phyloP scores from a whole-genome alignment of 192 early-diverging fungal species.

The Backusella macrospora region DNA sequence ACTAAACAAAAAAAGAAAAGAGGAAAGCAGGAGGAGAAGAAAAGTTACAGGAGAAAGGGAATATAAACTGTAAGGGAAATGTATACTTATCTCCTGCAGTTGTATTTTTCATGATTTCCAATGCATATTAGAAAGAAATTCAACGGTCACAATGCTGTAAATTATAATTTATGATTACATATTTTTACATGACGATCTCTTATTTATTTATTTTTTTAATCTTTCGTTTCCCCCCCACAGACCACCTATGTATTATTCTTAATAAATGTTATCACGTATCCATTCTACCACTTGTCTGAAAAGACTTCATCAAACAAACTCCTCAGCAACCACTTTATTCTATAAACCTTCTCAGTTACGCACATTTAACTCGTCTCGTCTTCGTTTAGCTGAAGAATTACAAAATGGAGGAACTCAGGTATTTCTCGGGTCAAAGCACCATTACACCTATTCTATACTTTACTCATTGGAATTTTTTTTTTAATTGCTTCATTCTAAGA shows the following conservation, averaged over 20 bases:
- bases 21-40: too few relatives aligned
- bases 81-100: too few relatives aligned
- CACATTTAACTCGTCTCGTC: not conserved
- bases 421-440: not conserved
- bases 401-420: not conserved
- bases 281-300: not conserved
- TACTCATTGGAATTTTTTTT: not conserved
- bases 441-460: not conserved
- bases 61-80: too few relatives aligned
- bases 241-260: not conserved
- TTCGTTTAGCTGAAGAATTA: slow-evolving; percentile 2
- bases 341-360: not conserved
- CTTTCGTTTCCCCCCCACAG: not conserved
- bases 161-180: too few relatives aligned
- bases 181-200: too few relatives aligned
- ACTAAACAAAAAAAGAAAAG: too few relatives aligned
- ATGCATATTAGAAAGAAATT: too few relatives aligned
- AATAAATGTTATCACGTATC: not conserved
- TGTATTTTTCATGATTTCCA: too few relatives aligned
- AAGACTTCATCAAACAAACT: not conserved
- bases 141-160: too few relatives aligned
- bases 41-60: too few relatives aligned
- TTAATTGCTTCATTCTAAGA: not conserved
- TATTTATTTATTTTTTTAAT: not conserved
- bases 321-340: not conserved